Conservation (phyloP, 345 rosid genomes). For the Excoecaria cochinchinensis region DNA sequence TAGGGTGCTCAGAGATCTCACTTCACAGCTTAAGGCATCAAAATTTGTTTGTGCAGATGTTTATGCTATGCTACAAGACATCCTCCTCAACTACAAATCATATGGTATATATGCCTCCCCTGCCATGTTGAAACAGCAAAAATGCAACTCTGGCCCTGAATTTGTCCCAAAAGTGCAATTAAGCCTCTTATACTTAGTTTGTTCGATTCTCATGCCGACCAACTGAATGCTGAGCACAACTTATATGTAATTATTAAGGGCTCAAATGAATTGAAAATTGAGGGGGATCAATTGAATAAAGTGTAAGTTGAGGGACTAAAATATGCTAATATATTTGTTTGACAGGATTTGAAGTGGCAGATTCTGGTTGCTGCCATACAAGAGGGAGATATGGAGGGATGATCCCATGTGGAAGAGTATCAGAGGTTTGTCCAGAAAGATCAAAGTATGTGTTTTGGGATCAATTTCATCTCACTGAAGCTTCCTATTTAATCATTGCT, state of each 20-base stretch:
- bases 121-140: too few relatives aligned
- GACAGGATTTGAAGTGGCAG: constrained; percentile 64
- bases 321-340: neutral
- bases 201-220: too few relatives aligned
- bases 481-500: constrained; percentile 44
- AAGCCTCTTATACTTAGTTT: too few relatives aligned
- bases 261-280: too few relatives aligned
- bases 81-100: constrained; percentile 42
- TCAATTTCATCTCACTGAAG: constrained; percentile 57
- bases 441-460: constrained; percentile 58
- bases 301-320: too few relatives aligned
- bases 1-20: constrained; percentile 42
- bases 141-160: too few relatives aligned
- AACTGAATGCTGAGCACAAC: too few relatives aligned
- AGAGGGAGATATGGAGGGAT: constrained; percentile 62
- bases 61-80: constrained; percentile 48
- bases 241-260: too few relatives aligned
- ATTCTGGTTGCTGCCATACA: constrained; percentile 48
- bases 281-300: too few relatives aligned
- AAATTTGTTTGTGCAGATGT: constrained; percentile 53
- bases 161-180: too few relatives aligned
- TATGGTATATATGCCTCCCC: too few relatives aligned
- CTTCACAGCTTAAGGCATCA: constrained; percentile 42
- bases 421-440: constrained; percentile 43
- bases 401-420: constrained; percentile 52